Conservation (phyloP, 2,329 filamentous ascomycete genomes). For the Ophiocordyceps camponoti-saundersi region DNA sequence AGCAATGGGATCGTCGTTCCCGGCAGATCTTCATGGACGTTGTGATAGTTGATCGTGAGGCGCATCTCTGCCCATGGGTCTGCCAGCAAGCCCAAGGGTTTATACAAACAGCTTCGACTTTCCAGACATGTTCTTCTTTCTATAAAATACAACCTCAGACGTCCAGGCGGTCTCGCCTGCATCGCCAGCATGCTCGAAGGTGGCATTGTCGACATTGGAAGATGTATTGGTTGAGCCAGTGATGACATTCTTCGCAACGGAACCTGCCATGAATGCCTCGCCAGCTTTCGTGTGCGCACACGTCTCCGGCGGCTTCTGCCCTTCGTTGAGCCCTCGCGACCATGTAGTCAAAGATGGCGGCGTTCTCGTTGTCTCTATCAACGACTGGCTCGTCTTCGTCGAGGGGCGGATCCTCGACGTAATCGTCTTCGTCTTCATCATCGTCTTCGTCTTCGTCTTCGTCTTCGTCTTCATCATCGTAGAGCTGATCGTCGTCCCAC, state of each 20-base stretch:
- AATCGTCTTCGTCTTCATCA: neutral
- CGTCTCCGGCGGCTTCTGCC: slow-evolving; percentile 10
- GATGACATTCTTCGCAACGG: slow-evolving; percentile 25
- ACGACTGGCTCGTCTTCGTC: too few relatives aligned
- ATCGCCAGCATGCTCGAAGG: slow-evolving; percentile 27
- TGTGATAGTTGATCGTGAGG: too few relatives aligned
- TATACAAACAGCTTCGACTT: too few relatives aligned
- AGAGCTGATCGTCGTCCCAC: slow-evolving; percentile 17
- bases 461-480: slow-evolving; percentile 15
- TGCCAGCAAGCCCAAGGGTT: too few relatives aligned
- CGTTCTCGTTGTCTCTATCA: too few relatives aligned
- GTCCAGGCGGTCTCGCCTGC: slow-evolving; percentile 24
- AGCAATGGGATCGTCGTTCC: too few relatives aligned
- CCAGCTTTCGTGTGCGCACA: slow-evolving; percentile 23
- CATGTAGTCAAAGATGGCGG: too few relatives aligned
- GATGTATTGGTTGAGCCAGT: slow-evolving; percentile 23
- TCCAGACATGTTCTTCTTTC: too few relatives aligned
- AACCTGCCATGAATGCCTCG: slow-evolving; percentile 12
- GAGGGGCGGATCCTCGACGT: slow-evolving; percentile 12
- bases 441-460: slow-evolving; percentile 8
- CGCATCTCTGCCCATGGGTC: too few relatives aligned
- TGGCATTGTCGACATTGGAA: slow-evolving; percentile 28
- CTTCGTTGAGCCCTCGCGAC: neutral
- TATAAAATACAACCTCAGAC: neutral
- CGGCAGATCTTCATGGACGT: too few relatives aligned